phyloP scores from a whole-genome alignment of 257 asterid species.

The Rauvolfia tetraphylla region DNA sequence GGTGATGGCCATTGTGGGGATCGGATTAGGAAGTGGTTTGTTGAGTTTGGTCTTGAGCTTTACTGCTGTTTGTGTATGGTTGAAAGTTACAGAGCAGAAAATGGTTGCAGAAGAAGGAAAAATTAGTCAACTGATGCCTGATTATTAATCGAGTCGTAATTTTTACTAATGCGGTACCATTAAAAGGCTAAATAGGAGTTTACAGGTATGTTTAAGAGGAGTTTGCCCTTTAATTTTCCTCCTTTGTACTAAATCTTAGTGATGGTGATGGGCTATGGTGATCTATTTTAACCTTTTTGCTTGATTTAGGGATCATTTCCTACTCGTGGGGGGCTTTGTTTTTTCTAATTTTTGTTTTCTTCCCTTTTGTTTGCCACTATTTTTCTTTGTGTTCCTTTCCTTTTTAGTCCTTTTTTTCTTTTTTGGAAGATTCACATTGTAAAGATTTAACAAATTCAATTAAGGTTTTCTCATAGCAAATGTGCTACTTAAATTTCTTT shows the following conservation, averaged over 20 bases:
- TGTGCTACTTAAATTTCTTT: neutral
- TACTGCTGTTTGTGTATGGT: slow-evolving; percentile 86
- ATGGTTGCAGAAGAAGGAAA: slow-evolving; percentile 65
- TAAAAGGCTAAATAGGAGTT: slow-evolving; percentile 13
- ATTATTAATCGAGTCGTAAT: slow-evolving; percentile 38
- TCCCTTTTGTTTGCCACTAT: neutral
- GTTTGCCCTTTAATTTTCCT: neutral
- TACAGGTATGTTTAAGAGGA: slow-evolving; percentile 10
- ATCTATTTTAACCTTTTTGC: neutral
- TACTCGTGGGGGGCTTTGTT: neutral
- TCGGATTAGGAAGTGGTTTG: slow-evolving; percentile 93
- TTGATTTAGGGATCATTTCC: neutral
- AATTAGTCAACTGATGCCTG: slow-evolving; percentile 76
- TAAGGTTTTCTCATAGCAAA: neutral
- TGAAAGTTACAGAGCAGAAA: slow-evolving; percentile 69
- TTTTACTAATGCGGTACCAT: neutral
- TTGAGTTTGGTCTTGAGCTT: slow-evolving; percentile 79
- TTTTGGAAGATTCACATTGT: slow-evolving; percentile 7
- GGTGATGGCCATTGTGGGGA: slow-evolving; percentile 71
- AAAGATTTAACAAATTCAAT: slow-evolving; percentile 14
- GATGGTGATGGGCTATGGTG: slow-evolving; percentile 2
- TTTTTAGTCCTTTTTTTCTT: neutral
- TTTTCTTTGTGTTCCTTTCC: neutral
- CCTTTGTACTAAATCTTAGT: neutral
- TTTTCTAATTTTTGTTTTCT: neutral